A percentile compares a stretch with the other conserved stretches of the same genome.
phyloP scores from a whole-genome alignment of 768 basidiomycete genomes.

The Suillus sp. region DNA sequence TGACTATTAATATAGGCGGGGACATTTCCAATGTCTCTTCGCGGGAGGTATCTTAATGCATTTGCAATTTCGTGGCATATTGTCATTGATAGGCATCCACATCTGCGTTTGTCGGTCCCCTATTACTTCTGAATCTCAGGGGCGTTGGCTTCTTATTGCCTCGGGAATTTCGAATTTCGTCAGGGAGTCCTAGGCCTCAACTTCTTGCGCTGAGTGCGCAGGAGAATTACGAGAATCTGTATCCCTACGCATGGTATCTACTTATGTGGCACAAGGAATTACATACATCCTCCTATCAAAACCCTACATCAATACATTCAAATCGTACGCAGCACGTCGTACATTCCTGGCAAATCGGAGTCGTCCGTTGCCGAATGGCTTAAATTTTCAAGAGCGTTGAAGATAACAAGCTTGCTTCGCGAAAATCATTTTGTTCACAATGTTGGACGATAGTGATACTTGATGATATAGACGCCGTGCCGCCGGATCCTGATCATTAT shows the following conservation, averaged over 20 bases:
- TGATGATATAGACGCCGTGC: not conserved
- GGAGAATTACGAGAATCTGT: not conserved
- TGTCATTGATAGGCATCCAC: not conserved
- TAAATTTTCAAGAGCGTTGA: not conserved
- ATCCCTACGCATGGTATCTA: not conserved
- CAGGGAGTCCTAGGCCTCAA: not conserved
- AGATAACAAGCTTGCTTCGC: not conserved
- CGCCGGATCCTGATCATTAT: not conserved
- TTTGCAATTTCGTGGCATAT: not conserved
- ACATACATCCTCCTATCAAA: not conserved
- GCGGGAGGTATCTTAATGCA: not conserved
- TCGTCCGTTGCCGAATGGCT: not conserved
- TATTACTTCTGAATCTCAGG: not conserved
- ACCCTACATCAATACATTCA: not conserved
- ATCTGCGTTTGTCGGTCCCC: not conserved
- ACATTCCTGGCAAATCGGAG: not conserved
- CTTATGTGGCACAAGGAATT: not conserved
- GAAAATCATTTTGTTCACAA: not conserved
- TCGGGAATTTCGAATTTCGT: slow-evolving; percentile 2
- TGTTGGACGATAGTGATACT: not conserved
- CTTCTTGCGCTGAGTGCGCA: slow-evolving; percentile 5
- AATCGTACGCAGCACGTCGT: too few species aligned
- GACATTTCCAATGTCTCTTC: not conserved
- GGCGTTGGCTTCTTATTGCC: slow-evolving; percentile 1
- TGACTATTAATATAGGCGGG: not conserved